Base-by-base conservation (phyloP, 352 stramenopile genomes). In the Phytopythium delawarense region DNA sequence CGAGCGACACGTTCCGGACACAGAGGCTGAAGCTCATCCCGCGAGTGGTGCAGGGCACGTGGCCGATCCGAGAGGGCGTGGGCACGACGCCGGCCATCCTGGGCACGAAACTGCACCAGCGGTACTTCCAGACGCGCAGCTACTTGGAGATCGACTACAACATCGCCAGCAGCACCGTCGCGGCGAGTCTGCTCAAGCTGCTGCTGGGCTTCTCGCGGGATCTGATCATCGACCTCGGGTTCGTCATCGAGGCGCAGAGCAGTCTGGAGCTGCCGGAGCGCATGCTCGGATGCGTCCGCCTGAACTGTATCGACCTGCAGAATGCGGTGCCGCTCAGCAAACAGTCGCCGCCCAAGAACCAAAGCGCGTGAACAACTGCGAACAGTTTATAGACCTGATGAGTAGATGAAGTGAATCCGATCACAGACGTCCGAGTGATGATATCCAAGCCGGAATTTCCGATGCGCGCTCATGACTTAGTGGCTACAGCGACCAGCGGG, bases 21-120 rank as follows among this genome's bases (percentile, higher is more conserved):
- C 79, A 94, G 48, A 82, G 91, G 3, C 75, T 97, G 30, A 98
- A 98, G 71, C 62, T 98, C 12, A 96, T 98, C 63, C 92, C 92
- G 2, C 81, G 83, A 4, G 84, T 98, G 11, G 82, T 95, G 8
- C 87, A 97, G 64, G 92, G 89, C 21, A 92, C 86, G n/a, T 97
- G 87, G 76, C 78, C 92, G 11, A 94, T 97, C 25, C 81, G 84
- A 2, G 81, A 94, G 35, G 84, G 87, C 20, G 87, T 97, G 1
- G 89, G 88, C 28, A 94, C 85, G 9, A 97, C 92, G 13, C 92
- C 92, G 0, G 87, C 89, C 11, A 94, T 98, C 57, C 71, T 97
- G 35, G 92, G 91, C 25, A 96, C 86, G 34, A 97, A 97, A 73
- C 78, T 97, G 21, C 81, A 82, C 55, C 79, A 90, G 65, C 76